Percentiles rank a stretch among this genome's conserved stretches.
Conservation (phyloP, 768 basidiomycete species). For the Rhodosporidiobolus odoratus region DNA sequence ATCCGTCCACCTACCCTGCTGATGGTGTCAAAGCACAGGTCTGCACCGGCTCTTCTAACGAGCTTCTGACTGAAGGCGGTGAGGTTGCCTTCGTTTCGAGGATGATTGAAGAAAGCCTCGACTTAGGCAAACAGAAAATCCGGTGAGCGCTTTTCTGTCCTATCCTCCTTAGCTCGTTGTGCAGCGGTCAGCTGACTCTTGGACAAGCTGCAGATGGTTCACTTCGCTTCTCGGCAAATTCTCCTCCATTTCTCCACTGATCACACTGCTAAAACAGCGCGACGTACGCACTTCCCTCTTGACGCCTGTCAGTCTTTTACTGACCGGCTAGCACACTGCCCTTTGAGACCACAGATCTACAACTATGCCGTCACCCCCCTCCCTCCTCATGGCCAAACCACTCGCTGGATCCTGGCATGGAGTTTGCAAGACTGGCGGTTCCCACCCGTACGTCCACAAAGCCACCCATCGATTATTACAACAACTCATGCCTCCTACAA, state of each 20-base stretch:
- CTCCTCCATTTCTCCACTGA: conserved; percentile 63
- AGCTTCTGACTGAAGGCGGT: conserved; percentile 86
- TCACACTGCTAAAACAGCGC: conserved; percentile 54
- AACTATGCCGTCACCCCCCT: conserved; percentile 85
- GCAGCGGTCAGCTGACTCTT: background rate
- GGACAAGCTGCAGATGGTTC: conserved; percentile 65
- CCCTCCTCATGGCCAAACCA: conserved; percentile 69
- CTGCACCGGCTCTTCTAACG: conserved; percentile 77
- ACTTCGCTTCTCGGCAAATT: conserved; percentile 88
- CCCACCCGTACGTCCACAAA: conserved; percentile 65
- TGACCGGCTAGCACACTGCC: background rate
- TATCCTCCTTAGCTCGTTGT: background rate
- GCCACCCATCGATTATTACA: conserved; percentile 49
- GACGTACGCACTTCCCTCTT: conserved; percentile 48
- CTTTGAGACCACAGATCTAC: conserved; percentile 55
- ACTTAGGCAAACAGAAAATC: conserved; percentile 52
- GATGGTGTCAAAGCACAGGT: conserved; percentile 51
- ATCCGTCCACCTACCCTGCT: background rate
- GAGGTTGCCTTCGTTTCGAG: conserved; percentile 68
- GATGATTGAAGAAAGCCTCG: conserved; percentile 71
- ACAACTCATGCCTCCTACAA: no score
- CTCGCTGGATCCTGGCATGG: conserved; percentile 91
- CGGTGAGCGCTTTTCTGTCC: conserved; percentile 50
- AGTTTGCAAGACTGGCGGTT: conserved; percentile 61
- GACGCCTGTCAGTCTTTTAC: background rate